Evolutionary conservation across 768 basidiomycete genomes (phyloP).

Genomic region (Phylloporus sp.): DNA sequence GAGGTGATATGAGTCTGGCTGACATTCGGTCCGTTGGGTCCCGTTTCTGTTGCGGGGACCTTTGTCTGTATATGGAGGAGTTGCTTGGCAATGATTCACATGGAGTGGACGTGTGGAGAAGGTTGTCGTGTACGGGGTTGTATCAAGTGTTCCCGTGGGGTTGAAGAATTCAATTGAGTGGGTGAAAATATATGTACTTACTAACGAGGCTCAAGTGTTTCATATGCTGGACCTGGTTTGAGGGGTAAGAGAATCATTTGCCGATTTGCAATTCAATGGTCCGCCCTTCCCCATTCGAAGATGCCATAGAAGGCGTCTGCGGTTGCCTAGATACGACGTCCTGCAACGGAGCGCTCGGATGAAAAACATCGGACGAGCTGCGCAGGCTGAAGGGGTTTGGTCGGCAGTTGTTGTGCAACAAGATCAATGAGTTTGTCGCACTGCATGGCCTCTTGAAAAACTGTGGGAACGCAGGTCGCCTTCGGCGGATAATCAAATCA

Average conservation of each 20-base stretch:
- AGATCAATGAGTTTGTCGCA: neutral
- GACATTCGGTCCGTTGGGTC: no score
- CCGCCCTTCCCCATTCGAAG: neutral
- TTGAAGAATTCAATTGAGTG: neutral
- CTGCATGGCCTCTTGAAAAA: neutral
- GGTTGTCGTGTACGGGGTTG: neutral
- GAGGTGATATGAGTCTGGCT: no score
- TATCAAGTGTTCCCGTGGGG: neutral
- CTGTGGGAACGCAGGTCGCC: neutral
- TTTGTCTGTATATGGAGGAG: no score
- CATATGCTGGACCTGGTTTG: neutral
- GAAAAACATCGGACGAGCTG: no score
- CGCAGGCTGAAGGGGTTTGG: no score
- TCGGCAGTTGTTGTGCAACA: neutral
- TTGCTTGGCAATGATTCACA: neutral
- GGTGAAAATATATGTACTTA: neutral
- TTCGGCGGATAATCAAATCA: neutral
- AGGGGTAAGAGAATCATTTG: neutral
- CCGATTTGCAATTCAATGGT: neutral
- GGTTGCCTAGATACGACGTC: no score
- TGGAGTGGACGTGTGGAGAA: neutral
- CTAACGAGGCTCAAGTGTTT: neutral
- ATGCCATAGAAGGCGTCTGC: no score
- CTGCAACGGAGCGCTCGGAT: no score
- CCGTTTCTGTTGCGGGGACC: no score